A percentile compares a stretch with the other conserved stretches of the same genome.
These are phyloP conservation scores for Citrullus amarus DNA, from an alignment of 306 rosid species.

Conservation along the genomic window DNA sequence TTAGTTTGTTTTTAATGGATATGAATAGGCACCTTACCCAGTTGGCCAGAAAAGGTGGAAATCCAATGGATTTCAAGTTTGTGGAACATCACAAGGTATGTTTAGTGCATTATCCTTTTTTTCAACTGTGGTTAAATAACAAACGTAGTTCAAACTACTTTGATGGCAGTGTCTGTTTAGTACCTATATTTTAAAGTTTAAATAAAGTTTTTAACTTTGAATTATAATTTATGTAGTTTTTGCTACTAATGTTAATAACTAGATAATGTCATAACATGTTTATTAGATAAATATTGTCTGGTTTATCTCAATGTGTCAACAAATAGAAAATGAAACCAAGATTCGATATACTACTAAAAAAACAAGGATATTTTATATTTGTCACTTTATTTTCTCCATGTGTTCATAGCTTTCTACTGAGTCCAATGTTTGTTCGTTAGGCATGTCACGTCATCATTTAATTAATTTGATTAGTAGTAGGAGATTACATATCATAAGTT, in stretches of 20 bases:
- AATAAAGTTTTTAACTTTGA: background rate
- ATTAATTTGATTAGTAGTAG: background rate
- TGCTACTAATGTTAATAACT: background rate
- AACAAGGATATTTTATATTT: background rate
- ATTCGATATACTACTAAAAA: background rate
- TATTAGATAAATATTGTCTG: background rate
- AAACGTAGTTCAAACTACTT: background rate
- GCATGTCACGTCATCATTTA: background rate
- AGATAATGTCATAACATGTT: background rate
- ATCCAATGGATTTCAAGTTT: conserved; percentile 63
- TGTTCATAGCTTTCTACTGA: background rate
- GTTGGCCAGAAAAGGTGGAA: conserved; percentile 72
- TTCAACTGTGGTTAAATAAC: background rate
- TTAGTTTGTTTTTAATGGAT: background rate
- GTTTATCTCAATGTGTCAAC: background rate
- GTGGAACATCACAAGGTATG: conserved; percentile 86
- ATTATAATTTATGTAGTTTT: background rate
- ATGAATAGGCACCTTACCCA: conserved; percentile 75
- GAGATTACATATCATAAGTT: background rate
- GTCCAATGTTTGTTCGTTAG: background rate
- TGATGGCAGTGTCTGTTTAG: background rate
- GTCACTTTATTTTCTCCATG: background rate
- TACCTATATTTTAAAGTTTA: background rate
- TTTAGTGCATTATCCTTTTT: background rate
- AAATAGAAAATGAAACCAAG: background rate